Conservation (phyloP, 2,329 filamentous ascomycete genomes). For the Paraphaeosphaeria sporulosa region DNA sequence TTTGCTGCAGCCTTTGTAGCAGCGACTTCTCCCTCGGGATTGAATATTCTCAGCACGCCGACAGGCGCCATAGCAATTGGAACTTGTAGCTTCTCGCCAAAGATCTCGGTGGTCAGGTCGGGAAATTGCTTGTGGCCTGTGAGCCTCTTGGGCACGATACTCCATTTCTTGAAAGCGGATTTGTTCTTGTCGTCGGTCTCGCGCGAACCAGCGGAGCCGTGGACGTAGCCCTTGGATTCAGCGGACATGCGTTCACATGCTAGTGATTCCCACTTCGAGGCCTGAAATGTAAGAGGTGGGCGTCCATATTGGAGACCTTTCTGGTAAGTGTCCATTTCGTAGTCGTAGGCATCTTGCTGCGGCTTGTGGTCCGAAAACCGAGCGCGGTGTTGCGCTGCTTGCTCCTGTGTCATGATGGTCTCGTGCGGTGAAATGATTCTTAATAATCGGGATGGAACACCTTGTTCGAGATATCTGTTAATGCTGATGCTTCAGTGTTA, state of each 20-base stretch:
- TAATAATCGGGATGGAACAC: background rate
- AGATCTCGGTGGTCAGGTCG: slow-evolving; percentile 31
- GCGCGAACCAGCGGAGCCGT: slow-evolving; percentile 41
- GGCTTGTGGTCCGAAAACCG: slow-evolving; percentile 9
- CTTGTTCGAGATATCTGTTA: background rate
- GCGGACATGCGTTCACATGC: slow-evolving; percentile 39
- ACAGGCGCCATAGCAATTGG: slow-evolving; percentile 71
- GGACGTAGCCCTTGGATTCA: slow-evolving; percentile 44
- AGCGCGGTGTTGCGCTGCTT: slow-evolving; percentile 10
- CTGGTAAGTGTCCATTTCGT: slow-evolving; percentile 26
- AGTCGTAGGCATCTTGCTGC: slow-evolving; percentile 6
- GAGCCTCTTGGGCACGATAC: slow-evolving; percentile 26
- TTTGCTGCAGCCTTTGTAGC: slow-evolving; percentile 66
- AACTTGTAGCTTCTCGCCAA: slow-evolving; percentile 53
- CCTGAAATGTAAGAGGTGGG: slow-evolving; percentile 44
- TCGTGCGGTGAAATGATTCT: background rate
- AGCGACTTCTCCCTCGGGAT: slow-evolving; percentile 69
- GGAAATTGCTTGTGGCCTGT: slow-evolving; percentile 6
- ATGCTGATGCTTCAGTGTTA: background rate
- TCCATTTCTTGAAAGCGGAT: slow-evolving; percentile 34
- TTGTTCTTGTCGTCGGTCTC: slow-evolving; percentile 43
- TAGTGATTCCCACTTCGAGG: slow-evolving; percentile 18
- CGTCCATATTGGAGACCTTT: slow-evolving; percentile 43
- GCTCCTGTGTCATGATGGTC: slow-evolving; percentile 5
- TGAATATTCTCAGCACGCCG: slow-evolving; percentile 71